phyloP scores from a whole-genome alignment of 2,329 filamentous ascomycete genomes.

The Sporothrix inflata region DNA sequence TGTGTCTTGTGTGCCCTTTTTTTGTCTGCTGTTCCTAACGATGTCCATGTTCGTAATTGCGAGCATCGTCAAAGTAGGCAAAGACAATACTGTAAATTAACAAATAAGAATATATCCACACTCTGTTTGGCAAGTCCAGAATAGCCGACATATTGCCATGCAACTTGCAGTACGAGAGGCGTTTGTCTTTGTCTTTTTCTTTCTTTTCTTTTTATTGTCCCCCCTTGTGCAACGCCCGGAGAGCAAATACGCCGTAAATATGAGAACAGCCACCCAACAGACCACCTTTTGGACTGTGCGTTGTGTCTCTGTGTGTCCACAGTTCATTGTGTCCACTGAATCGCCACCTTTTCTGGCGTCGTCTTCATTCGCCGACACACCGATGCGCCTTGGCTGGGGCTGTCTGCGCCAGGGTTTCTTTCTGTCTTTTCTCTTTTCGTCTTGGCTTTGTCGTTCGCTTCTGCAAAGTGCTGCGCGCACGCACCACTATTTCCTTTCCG shows the following conservation, averaged over 20 bases:
- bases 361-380: constrained; percentile 7
- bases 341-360: neutral
- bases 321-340: neutral
- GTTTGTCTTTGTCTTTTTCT: neutral
- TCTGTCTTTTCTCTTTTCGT: neutral
- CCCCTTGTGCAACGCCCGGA: neutral
- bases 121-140: neutral
- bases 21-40: neutral
- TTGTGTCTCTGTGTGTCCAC: neutral
- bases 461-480: neutral
- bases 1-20: neutral
- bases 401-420: neutral
- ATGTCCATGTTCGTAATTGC: neutral
- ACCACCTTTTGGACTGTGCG: constrained; percentile 6
- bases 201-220: neutral
- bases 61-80: neutral
- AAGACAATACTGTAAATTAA: neutral
- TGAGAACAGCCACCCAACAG: constrained; percentile 17
- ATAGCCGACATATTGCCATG: neutral
- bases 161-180: neutral
- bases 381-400: constrained; percentile 23
- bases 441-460: neutral
- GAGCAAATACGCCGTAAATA: constrained; percentile 14
- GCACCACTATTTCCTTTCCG: constrained; percentile 6
- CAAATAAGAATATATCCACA: neutral